Evolutionary conservation across 2,329 filamentous ascomycete species (phyloP), one percentile per base, ranked within the genome.

Genomic region (Xylariaceae sp.): DNA sequence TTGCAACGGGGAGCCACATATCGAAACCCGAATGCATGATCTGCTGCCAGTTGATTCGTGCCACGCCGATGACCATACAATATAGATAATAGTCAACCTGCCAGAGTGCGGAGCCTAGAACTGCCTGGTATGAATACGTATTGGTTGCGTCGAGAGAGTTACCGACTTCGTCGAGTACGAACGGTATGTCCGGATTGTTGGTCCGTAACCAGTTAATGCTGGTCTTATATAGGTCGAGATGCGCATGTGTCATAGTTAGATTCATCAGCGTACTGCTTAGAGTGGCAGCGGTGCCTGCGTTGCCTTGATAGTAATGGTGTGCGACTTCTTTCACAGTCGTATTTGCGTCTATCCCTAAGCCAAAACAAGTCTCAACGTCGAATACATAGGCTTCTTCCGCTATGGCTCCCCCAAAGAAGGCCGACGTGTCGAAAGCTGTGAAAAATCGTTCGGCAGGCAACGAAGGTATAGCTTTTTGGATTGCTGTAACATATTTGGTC

Each of bases 21-120:
- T 55, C 20, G 21, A 51, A 55, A 19, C 53, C 50, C 34, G 53
- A 49, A 40, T 55, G 64, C 65, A 67, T 65, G 44, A 66, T 64
- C 47, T 67, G 64, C 55, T 68, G 64, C 44, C 64, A 65, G 50
- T 68, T 63, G 55, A 68, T 64, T 14, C 65, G 59, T 7, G 52
- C 46, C 21, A 67, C 47, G 36, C 66, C 66, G n/a, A 67, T 57
- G 27, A 46, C 52, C 50, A 67, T 62, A 37, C 50, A 45, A 44
- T 67, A 67, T 1, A 68, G 56, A 47, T 67, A 66, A 52, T 65
- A 64, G 42, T 67, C 65, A 12, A 66, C 60, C 46, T 64, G 62
- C 65, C 65, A 67, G 3, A 67, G 55, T 5, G 64, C 62, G 8
- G 60, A 62, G 14, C 65, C 66, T 14, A 68, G 60, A 4, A 61